Evolutionary conservation across 768 basidiomycete genomes (phyloP).

Genomic region (Psilocybe tampanensis): DNA sequence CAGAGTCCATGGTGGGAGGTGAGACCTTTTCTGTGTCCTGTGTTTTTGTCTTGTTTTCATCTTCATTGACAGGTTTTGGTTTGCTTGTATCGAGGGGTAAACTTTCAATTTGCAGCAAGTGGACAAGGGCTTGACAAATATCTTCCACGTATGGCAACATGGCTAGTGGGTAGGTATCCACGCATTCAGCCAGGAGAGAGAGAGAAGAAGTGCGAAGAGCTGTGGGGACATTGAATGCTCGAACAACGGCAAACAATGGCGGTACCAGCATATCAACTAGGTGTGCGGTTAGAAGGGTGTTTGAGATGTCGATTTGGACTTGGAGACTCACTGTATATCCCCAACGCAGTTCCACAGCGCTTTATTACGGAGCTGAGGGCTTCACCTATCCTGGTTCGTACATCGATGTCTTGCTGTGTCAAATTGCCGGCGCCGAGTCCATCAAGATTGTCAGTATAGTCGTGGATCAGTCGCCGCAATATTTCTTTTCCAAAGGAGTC

Average conservation of each 20-base stretch:
- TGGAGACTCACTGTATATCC: constrained; percentile 66
- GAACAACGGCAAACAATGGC: constrained; percentile 63
- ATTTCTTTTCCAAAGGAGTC: constrained; percentile 78
- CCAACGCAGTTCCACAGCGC: constrained; percentile 68
- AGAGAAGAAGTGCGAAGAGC: constrained; percentile 64
- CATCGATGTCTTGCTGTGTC: constrained; percentile 70
- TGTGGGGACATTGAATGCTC: constrained; percentile 64
- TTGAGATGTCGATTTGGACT: too few species aligned
- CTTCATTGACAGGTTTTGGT: not conserved
- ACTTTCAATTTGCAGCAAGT: constrained; percentile 72
- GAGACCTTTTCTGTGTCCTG: constrained; percentile 5
- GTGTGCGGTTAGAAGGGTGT: not conserved
- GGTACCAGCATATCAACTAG: constrained; percentile 76
- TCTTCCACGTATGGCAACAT: constrained; percentile 64
- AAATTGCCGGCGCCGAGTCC: constrained; percentile 48
- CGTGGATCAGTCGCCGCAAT: constrained; percentile 61
- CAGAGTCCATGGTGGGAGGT: constrained; percentile 46
- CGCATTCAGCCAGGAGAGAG: constrained; percentile 73
- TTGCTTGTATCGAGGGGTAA: constrained; percentile 28
- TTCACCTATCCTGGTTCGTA: constrained; percentile 79
- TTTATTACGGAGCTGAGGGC: constrained; percentile 79
- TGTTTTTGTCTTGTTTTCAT: not conserved
- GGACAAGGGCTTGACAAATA: constrained; percentile 69
- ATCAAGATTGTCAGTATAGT: constrained; percentile 60
- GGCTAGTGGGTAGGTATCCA: constrained; percentile 63